A percentile compares a stretch with the other conserved stretches of the same genome.
Evolutionary conservation across 2,329 filamentous ascomycete species (phyloP).

Genomic region (Sarocladium strictum): DNA sequence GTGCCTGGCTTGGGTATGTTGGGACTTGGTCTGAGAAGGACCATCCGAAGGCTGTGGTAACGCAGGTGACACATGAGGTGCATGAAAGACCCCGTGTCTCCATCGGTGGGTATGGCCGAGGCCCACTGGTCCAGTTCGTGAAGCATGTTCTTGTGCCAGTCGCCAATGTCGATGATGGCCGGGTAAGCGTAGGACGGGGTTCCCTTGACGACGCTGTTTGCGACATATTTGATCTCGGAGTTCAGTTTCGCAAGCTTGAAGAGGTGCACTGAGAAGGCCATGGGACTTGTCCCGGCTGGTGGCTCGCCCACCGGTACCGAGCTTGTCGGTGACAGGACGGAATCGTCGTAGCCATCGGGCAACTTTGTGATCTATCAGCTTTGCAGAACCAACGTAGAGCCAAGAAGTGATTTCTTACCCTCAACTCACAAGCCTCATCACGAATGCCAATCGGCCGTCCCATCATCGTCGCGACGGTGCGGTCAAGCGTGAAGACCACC

Average conservation of each 20-base stretch:
- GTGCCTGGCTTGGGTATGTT: slow-evolving; percentile 41
- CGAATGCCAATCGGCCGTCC: slow-evolving; percentile 48
- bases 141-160: slow-evolving; percentile 40
- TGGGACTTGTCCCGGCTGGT: slow-evolving; percentile 12
- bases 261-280: slow-evolving; percentile 40
- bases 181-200: slow-evolving; percentile 43
- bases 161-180: slow-evolving; percentile 33
- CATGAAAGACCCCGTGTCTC: slow-evolving; percentile 17
- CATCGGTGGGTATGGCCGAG: slow-evolving; percentile 24
- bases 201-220: slow-evolving; percentile 44
- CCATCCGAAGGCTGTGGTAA: slow-evolving; percentile 42
- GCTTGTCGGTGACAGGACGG: slow-evolving; percentile 11
- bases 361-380: too few relatives aligned
- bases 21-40: slow-evolving; percentile 45
- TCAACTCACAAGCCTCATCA: slow-evolving; percentile 48
- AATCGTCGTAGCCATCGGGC: slow-evolving; percentile 21
- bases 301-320: not conserved
- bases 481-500: slow-evolving; percentile 46
- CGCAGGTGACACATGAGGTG: slow-evolving; percentile 34
- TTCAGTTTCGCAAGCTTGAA: slow-evolving; percentile 43
- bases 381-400: too few relatives aligned
- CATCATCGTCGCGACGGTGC: slow-evolving; percentile 49
- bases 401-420: slow-evolving; percentile 26
- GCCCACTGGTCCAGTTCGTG: slow-evolving; percentile 34
- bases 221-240: slow-evolving; percentile 52